Evolutionary conservation across 176 grass and related monocot species (phyloP).

Genomic region (Dendrocalamus sinicus): DNA sequence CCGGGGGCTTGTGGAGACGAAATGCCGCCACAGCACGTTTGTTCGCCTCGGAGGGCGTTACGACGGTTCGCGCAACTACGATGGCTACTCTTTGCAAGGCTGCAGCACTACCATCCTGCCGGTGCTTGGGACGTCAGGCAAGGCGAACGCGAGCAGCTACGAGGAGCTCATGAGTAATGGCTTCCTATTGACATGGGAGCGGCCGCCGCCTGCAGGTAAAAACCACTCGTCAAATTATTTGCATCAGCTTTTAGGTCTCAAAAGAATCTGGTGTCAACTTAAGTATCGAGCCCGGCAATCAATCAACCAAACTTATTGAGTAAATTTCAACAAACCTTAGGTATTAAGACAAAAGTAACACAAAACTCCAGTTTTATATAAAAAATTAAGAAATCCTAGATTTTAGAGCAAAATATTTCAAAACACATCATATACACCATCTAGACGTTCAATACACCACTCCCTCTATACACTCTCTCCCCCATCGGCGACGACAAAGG

Average conservation of each 20-base stretch:
- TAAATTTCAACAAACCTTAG: too few relatives aligned
- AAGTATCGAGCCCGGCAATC: neutral
- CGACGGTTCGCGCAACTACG: neutral
- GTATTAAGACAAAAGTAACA: too few relatives aligned
- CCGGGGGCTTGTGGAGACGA: neutral
- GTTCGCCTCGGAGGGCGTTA: neutral
- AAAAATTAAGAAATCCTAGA: too few relatives aligned
- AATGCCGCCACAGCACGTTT: neutral
- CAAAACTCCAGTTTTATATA: too few relatives aligned
- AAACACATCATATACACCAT: too few relatives aligned
- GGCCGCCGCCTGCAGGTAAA: neutral
- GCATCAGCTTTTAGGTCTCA: neutral
- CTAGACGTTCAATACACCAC: too few relatives aligned
- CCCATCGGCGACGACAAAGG: too few relatives aligned
- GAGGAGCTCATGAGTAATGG: neutral
- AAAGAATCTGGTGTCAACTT: neutral
- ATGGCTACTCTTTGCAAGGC: neutral
- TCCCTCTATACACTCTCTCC: too few relatives aligned
- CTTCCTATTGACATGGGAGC: constrained; percentile 41
- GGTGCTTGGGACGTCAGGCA: fast-evolving
- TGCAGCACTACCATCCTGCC: neutral
- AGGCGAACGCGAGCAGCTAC: neutral
- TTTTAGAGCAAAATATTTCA: too few relatives aligned
- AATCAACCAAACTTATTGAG: neutral
- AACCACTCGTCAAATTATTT: neutral